These are phyloP conservation scores for Sporothrix brasiliensis DNA, from an alignment of 2,329 filamentous ascomycete genomes.

Conservation along the genomic window DNA sequence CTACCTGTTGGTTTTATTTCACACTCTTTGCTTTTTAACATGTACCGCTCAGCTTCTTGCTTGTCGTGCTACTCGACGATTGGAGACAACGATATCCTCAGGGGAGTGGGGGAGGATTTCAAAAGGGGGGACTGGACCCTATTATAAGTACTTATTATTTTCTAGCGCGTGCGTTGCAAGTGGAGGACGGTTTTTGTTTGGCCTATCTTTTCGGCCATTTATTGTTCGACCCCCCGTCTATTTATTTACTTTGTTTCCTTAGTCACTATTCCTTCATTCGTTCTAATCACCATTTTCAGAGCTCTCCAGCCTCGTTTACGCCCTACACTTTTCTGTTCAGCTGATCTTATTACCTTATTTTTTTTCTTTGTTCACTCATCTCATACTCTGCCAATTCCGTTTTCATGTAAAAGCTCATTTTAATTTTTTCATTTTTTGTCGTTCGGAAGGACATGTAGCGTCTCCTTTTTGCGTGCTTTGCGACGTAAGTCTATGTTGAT, in stretches of 20 bases:
- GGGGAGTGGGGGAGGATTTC: neutral
- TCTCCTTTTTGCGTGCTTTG: neutral
- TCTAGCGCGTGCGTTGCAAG: neutral
- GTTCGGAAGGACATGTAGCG: too few relatives aligned
- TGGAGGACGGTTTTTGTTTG: neutral
- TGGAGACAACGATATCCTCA: slow-evolving; percentile 6
- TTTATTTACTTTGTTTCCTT: neutral
- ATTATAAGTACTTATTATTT: slow-evolving; percentile 14
- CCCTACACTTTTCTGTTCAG: neutral
- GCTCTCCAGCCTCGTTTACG: neutral
- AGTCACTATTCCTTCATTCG: too few relatives aligned
- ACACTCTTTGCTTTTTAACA: neutral
- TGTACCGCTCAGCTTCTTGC: neutral
- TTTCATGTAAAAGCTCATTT: neutral
- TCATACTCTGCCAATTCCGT: neutral
- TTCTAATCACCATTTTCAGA: neutral
- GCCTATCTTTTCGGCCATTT: neutral
- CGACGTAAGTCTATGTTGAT: neutral
- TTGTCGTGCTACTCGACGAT: slow-evolving; percentile 4
- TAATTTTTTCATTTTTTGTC: slow-evolving; percentile 6
- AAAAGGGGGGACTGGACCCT: neutral
- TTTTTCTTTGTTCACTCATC: neutral
- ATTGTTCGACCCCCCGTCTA: neutral
- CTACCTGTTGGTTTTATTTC: neutral
- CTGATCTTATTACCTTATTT: neutral